phyloP scores from a whole-genome alignment of 768 basidiomycete species.

The Solioccasus polychromus region DNA sequence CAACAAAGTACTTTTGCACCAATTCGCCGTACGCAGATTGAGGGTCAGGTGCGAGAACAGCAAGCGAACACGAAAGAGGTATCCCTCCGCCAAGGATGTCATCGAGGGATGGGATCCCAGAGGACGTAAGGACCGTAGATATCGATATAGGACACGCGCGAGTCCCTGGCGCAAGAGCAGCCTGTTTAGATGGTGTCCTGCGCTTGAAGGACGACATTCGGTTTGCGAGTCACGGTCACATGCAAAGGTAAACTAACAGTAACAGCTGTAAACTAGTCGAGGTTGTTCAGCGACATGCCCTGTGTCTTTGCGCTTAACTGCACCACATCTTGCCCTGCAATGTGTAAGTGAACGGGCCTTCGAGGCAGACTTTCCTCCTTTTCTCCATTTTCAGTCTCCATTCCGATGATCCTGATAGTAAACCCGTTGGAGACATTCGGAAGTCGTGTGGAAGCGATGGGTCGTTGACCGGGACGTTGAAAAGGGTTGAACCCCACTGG shows the following conservation, averaged over 20 bases:
- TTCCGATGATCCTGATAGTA: slow-evolving; percentile 27
- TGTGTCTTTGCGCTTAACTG: slow-evolving; percentile 13
- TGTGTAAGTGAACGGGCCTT: neutral
- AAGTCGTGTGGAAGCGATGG: slow-evolving; percentile 23
- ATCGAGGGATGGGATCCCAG: slow-evolving; percentile 90
- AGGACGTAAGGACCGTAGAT: slow-evolving; percentile 64
- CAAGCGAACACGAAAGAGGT: slow-evolving; percentile 73
- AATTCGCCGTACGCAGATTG: slow-evolving; percentile 86
- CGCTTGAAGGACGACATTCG: slow-evolving; percentile 82
- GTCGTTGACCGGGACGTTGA: slow-evolving; percentile 32
- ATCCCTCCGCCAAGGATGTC: slow-evolving; percentile 93
- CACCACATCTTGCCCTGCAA: slow-evolving; percentile 3
- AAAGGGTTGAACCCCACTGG: slow-evolving; percentile 33
- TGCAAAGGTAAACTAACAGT: too few relatives aligned
- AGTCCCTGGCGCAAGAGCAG: slow-evolving; percentile 47
- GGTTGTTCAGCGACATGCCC: slow-evolving; percentile 24
- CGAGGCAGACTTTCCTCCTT: neutral
- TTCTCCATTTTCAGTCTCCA: slow-evolving; percentile 5
- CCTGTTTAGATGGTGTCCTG: slow-evolving; percentile 46
- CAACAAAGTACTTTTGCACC: slow-evolving; percentile 82
- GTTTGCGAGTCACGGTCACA: slow-evolving; percentile 15
- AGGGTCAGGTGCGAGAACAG: slow-evolving; percentile 77
- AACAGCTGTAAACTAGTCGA: slow-evolving; percentile 24
- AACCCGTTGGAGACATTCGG: slow-evolving; percentile 34
- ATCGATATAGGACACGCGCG: slow-evolving; percentile 55